phyloP scores from a whole-genome alignment of 371 early-diverging fungal species.

The Funneliformis caledonium region DNA sequence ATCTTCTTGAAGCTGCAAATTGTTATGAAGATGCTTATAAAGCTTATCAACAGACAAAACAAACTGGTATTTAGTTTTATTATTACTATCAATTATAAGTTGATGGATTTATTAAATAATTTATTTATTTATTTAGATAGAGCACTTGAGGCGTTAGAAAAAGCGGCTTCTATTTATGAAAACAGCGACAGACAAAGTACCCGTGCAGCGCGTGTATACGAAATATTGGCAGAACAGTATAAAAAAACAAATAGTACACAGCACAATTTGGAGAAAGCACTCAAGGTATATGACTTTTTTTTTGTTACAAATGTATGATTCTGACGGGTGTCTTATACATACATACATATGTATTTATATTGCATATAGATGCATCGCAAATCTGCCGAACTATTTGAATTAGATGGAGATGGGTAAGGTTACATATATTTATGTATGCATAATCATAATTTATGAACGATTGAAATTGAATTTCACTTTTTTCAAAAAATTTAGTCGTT shows the following conservation, averaged over 20 bases:
- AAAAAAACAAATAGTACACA: slow-evolving; percentile 20
- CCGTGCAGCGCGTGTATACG: slow-evolving; percentile 37
- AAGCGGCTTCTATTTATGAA: slow-evolving; percentile 37
- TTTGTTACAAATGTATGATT: neutral
- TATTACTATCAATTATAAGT: neutral
- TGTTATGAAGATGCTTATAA: slow-evolving; percentile 39
- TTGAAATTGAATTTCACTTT: neutral
- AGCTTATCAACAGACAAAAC: slow-evolving; percentile 35
- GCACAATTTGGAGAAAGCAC: slow-evolving; percentile 30
- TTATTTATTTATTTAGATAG: neutral
- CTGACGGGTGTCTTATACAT: neutral
- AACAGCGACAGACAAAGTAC: slow-evolving; percentile 4
- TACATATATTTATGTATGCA: neutral
- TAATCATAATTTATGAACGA: neutral
- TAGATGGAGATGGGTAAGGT: slow-evolving; percentile 27
- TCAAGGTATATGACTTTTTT: neutral
- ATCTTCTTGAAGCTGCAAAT: slow-evolving; percentile 27
- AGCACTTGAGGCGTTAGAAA: slow-evolving; percentile 28
- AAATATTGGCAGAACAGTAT: slow-evolving; percentile 30
- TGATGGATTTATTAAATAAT: neutral
- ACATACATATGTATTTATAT: neutral
- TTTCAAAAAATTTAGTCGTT: slow-evolving; percentile 4
- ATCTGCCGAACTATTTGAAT: slow-evolving; percentile 24
- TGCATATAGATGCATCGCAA: slow-evolving; percentile 28
- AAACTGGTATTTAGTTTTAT: slow-evolving; percentile 5